Base-by-base conservation (phyloP, 2,329 filamentous ascomycete species). In the Trichoderma cornu-damae region DNA sequence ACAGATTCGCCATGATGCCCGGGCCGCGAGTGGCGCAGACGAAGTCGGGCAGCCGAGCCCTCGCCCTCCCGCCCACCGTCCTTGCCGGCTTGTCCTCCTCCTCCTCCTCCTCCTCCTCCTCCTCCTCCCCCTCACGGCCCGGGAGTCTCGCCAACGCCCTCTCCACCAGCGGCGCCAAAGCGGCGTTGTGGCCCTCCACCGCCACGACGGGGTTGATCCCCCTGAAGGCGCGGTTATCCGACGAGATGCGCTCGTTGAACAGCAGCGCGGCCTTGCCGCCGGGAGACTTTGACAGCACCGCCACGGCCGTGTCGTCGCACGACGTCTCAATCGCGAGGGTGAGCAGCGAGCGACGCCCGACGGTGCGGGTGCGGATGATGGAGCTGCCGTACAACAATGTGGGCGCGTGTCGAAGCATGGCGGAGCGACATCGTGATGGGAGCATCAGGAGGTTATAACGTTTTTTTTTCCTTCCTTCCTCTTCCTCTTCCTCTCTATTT, bases 221-320 rank as follows among this genome's bases (percentile, higher is more conserved):
- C 53, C 81, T 76, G 70, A 85, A 92, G 24, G 77, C 75, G 50
- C 84, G 82, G 69, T 89, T 91, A 70, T 96, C 86, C 4, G 89
- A 88, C 0, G 91, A 95, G 61, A 93, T 73, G 65, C 89, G 94
- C 65, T 87, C 79, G 69, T 96, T 86, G 75, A 90, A 95, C 64
- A 88, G 84, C 2, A 96, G 79, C 5, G 73, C 76, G 8, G 87
- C 83, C 51, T 64, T 66, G 60, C 56, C 46, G 6, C n/a, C 18
- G n/a, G 28, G 32, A n/a, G 64, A 62, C 50, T 84, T 86, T 54
- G 89, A 83, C 37, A 96, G 78, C 47, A 97, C 73, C 28, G 93
- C 88, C 18, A 96, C 91, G 58, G 88, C 92, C 1, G 92, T 96
- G 75, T 97, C 93, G 73, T 97, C 93, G 78, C 93, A 94, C 2